A percentile compares a stretch with the other conserved stretches of the same genome.
These are phyloP conservation scores for Penicillium sp. DNA, from an alignment of 2,329 filamentous ascomycete genomes.

Conservation along the genomic window DNA sequence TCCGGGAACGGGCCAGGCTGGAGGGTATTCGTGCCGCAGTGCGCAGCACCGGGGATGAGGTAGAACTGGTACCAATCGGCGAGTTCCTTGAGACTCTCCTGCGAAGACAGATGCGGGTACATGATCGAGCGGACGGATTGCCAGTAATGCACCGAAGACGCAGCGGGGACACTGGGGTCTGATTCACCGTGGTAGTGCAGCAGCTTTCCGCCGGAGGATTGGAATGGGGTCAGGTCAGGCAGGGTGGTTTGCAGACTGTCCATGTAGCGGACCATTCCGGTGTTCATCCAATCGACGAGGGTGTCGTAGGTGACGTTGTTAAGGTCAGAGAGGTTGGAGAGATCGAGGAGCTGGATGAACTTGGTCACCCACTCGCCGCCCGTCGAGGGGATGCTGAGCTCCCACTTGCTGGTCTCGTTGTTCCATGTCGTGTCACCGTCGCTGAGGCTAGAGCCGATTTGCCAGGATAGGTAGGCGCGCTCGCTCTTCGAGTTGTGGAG, in stretches of 20 bases:
- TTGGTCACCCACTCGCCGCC: slow-evolving; percentile 43
- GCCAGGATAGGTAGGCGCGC: slow-evolving; percentile 43
- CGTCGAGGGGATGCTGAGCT: slow-evolving; percentile 31
- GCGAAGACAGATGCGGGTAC: slow-evolving; percentile 45
- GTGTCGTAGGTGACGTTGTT: slow-evolving; percentile 57
- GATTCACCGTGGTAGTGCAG: slow-evolving; percentile 61
- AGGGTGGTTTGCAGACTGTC: slow-evolving; percentile 56
- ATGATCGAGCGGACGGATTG: slow-evolving; percentile 55
- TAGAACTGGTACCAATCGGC: slow-evolving; percentile 57
- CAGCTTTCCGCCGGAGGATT: slow-evolving; percentile 54
- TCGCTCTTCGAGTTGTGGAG: slow-evolving; percentile 42
- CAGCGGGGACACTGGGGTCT: slow-evolving; percentile 54
- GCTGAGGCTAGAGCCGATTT: slow-evolving; percentile 27
- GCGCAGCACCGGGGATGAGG: slow-evolving; percentile 55
- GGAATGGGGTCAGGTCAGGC: slow-evolving; percentile 55
- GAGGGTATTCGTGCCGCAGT: slow-evolving; percentile 50
- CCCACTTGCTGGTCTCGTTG: slow-evolving; percentile 30
- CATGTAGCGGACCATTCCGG: slow-evolving; percentile 50
- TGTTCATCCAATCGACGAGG: slow-evolving; percentile 55
- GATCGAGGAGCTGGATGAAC: slow-evolving; percentile 30
- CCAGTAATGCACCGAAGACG: slow-evolving; percentile 57
- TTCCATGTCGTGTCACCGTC: slow-evolving; percentile 30
- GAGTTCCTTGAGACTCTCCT: slow-evolving; percentile 44
- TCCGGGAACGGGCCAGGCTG: slow-evolving; percentile 50
- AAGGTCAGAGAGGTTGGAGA: slow-evolving; percentile 45